These are phyloP conservation scores for Xylariaceae sp. DNA, from an alignment of 2,329 filamentous ascomycete genomes.

Conservation along the genomic window DNA sequence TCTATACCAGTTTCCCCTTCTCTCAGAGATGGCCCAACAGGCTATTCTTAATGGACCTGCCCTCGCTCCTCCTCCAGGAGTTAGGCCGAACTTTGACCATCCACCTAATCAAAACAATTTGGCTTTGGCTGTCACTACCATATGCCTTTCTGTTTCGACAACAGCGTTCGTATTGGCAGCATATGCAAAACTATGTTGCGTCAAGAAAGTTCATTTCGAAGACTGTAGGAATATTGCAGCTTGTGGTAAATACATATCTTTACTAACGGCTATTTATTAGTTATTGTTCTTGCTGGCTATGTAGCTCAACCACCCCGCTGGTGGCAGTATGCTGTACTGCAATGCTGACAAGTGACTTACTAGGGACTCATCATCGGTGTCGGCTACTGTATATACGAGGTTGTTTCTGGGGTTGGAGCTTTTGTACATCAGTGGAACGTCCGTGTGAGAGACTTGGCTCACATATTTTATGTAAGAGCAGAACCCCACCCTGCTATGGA, in stretches of 20 bases:
- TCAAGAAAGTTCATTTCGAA: constrained; percentile 17
- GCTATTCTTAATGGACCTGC: constrained; percentile 20
- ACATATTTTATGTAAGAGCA: constrained; percentile 17
- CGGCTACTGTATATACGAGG: background rate
- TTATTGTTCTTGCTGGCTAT: constrained; percentile 14
- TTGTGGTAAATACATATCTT: background rate
- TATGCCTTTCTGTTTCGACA: constrained; percentile 17
- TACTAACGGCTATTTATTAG: background rate
- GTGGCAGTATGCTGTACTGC: background rate
- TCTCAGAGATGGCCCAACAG: background rate
- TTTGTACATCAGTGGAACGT: constrained; percentile 27
- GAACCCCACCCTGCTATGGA: too few relatives aligned
- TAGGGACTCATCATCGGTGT: constrained; percentile 11
- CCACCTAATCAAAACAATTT: constrained; percentile 17
- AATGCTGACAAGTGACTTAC: background rate
- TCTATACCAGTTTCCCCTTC: constrained; percentile 6
- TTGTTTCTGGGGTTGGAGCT: background rate
- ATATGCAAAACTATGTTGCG: constrained; percentile 10
- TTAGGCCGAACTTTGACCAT: constrained; percentile 17
- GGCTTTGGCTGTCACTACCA: background rate
- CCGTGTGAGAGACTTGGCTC: constrained; percentile 12
- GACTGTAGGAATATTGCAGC: constrained; percentile 9
- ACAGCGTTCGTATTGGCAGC: constrained; percentile 3
- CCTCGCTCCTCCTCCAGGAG: constrained; percentile 13
- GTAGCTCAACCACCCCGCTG: constrained; percentile 1